Evolutionary conservation across 352 stramenopile genomes (phyloP), one percentile per base, ranked within the genome.

Genomic region (Thalassiosira ordinaria): DNA sequence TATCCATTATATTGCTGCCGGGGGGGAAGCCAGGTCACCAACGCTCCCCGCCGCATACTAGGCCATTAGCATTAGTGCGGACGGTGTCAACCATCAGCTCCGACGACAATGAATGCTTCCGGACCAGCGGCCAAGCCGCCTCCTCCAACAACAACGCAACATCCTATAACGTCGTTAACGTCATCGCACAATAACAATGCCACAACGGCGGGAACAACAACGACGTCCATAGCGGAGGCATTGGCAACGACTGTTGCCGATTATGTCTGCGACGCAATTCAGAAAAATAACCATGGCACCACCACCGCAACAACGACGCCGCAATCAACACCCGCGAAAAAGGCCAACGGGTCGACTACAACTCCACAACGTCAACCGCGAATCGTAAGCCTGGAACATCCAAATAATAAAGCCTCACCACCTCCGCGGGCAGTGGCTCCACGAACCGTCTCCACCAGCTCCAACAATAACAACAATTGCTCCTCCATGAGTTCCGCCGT

Each of bases 171-270:
- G n/a, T n/a, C n/a, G n/a, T n/a, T n/a, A n/a, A n/a, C n/a, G n/a
- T n/a, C n/a, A n/a, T n/a, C n/a, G n/a, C n/a, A n/a, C 39, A 27
- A 20, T 1, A 47, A 47, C 18, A n/a, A 65, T 35, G 37, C 52
- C 41, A 57, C 22, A 59, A 55, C 18, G 24, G 7, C 31, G 39
- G n/a, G 44, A 18, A 47, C 27, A 31, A 52, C 39, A 24, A 75
- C 52, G 31, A 82, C 74, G 22, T 78, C 75, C 22, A 44, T 84
- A 13, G 59, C 67, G 26, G 75, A 78, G 35, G 66, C 60, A 26
- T 51, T 84, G 60, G 75, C 75, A 16, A 70, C 57, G 31, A 59
- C 27, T 18, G 59, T 84, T 39, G 75, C 75, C 27, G 67, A 84
- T 74, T 74, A 61, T 16, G 44, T 84, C 3, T 78, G 67, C 51